A percentile compares a stretch with the other conserved stretches of the same genome.
These are phyloP conservation scores for Priceomyces castillae DNA, from an alignment of 805 yeast genomes.

Conservation along the genomic window DNA sequence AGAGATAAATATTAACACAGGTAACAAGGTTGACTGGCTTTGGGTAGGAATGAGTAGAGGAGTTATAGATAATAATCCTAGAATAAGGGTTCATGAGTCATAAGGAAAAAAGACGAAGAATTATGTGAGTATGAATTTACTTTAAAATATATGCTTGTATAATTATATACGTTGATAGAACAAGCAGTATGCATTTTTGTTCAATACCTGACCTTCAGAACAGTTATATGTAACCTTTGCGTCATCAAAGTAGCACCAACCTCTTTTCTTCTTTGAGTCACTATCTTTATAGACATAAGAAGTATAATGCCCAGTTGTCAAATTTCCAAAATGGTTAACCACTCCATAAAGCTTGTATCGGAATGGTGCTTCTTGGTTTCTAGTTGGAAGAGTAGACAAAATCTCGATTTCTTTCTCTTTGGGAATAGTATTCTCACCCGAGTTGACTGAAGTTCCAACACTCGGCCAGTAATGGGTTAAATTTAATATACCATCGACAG, in stretches of 20 bases:
- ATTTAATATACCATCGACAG: slow-evolving; percentile 54
- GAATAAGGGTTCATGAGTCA: slow-evolving; percentile 32
- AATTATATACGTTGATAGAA: slow-evolving; percentile 57
- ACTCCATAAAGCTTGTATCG: slow-evolving; percentile 75
- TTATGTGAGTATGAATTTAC: neutral
- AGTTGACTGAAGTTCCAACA: slow-evolving; percentile 28
- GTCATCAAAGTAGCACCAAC: slow-evolving; percentile 87
- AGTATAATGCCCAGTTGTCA: slow-evolving; percentile 88
- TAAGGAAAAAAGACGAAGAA: slow-evolving; percentile 2
- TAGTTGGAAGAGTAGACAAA: slow-evolving; percentile 49
- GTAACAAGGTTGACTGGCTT: slow-evolving; percentile 56
- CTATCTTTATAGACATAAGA: slow-evolving; percentile 64
- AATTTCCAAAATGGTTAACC: slow-evolving; percentile 78
- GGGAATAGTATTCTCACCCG: slow-evolving; percentile 21
- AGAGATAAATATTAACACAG: slow-evolving; percentile 48
- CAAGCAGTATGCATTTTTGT: slow-evolving; percentile 77
- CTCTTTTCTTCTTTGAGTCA: slow-evolving; percentile 41
- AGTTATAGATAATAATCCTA: slow-evolving; percentile 57
- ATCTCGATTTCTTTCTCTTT: slow-evolving; percentile 43
- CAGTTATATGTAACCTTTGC: slow-evolving; percentile 57
- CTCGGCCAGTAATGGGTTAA: slow-evolving; percentile 73
- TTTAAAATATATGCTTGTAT: too few relatives aligned
- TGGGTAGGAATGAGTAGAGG: slow-evolving; percentile 64
- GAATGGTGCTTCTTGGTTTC: slow-evolving; percentile 83
- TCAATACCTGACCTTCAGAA: slow-evolving; percentile 52